Conservation (phyloP, 2,329 filamentous ascomycete genomes). For the Ophiocordyceps robertsii region DNA sequence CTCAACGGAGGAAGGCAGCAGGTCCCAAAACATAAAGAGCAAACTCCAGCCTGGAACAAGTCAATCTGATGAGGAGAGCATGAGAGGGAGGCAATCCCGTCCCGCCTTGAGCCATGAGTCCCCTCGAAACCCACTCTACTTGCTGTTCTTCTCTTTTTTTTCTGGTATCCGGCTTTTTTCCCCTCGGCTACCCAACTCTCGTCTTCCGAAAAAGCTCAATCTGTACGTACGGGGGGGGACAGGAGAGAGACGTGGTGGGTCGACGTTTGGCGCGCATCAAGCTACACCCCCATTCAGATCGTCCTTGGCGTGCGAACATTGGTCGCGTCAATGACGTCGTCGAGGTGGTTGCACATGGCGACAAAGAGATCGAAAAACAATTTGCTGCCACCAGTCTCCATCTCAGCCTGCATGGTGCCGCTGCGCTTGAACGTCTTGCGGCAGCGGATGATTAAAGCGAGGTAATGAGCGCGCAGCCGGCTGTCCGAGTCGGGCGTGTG, state of each 20-base stretch:
- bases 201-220: background rate
- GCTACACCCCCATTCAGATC: conserved; percentile 31
- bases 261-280: conserved; percentile 1
- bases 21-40: conserved; percentile 9
- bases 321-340: conserved; percentile 84
- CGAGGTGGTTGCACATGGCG: conserved; percentile 95
- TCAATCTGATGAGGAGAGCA: conserved; percentile 35
- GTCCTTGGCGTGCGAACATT: conserved; percentile 48
- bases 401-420: conserved; percentile 97
- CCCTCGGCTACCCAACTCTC: background rate
- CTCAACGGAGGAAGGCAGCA: conserved; percentile 31
- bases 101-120: conserved; percentile 11
- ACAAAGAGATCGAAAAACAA: conserved; percentile 98
- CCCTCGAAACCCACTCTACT: conserved; percentile 5
- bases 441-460: conserved; percentile 93
- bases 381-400: conserved; percentile 82
- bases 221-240: background rate
- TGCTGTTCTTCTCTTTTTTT: conserved; percentile 9
- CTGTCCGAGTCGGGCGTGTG: conserved; percentile 90
- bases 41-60: conserved; percentile 3
- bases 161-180: background rate
- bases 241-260: background rate
- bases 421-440: conserved; percentile 96
- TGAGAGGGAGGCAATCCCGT: conserved; percentile 15
- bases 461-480: conserved; percentile 87